phyloP scores from a whole-genome alignment of 176 grass and related monocot genomes.

The Elymus sibiricus region DNA sequence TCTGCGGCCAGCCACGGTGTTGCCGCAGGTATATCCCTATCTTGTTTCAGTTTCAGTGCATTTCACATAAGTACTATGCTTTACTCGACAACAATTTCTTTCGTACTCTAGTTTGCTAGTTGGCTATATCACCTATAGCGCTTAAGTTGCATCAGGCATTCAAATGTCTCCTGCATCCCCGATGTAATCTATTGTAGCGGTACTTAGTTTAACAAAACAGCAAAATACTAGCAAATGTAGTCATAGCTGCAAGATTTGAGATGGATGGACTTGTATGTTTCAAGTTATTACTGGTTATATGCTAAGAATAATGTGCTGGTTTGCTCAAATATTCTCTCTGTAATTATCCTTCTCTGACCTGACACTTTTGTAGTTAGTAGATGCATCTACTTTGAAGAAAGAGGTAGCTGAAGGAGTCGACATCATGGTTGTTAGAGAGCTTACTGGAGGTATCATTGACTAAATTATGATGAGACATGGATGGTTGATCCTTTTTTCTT shows the following conservation, averaged over 20 bases:
- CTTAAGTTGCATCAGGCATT: not conserved
- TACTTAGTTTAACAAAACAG: not conserved
- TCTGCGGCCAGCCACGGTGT: constrained; percentile 68
- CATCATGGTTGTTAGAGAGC: constrained; percentile 95
- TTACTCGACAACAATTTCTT: not conserved
- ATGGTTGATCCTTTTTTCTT: not conserved
- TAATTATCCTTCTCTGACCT: not conserved
- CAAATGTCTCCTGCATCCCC: not conserved
- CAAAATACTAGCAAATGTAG: not conserved
- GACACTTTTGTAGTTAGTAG: constrained; percentile 56
- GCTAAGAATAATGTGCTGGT: not conserved
- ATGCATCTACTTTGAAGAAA: constrained; percentile 86
- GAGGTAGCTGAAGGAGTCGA: constrained; percentile 91
- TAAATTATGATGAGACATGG: not conserved
- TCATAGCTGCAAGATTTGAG: not conserved
- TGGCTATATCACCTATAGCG: not conserved
- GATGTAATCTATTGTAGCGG: not conserved
- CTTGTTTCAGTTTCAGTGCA: not conserved
- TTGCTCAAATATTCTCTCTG: too few species aligned
- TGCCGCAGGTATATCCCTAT: constrained; percentile 55
- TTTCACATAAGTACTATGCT: not conserved
- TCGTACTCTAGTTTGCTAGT: not conserved
- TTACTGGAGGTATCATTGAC: constrained; percentile 69
- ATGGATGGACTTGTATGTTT: not conserved
- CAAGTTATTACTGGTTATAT: not conserved